Evolutionary conservation across 768 basidiomycete genomes (phyloP), one percentile per base, ranked within the genome.

Genomic region (Suillus cothurnatus): DNA sequence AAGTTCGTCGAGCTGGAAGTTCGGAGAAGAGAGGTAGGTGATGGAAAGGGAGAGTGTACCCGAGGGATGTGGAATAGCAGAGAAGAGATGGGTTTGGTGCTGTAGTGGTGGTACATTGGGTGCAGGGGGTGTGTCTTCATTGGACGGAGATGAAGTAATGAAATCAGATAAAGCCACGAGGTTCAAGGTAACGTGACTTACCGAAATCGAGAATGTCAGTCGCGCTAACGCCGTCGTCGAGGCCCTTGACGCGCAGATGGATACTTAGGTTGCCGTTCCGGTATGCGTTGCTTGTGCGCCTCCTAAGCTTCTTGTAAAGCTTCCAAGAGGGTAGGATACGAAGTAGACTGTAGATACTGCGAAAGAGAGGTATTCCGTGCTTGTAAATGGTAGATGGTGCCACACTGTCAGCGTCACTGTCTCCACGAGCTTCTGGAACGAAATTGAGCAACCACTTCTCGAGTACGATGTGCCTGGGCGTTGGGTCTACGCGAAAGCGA

Each of bases 321-420:
- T 85, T 89, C 91, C 92, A 94, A 0, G 89, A 81, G 21, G 93
- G 93, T 4, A 93, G 82, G 31, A 92, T 82, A 61, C 91, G 84
- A 55, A 94, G 81, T 50, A 94, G 76, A 61, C 87, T 88, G 80
- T 81, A 94, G 7, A 92, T 72, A 72, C 90, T 91, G 59, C 93
- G 84, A 79, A 94, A 94, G 23, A 93, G 83, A 38, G 90, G 84
- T 71, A 94, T 94, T 41, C 89, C 87, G 70, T 93, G 88, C 76
- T 94, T 94, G 84, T 94, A 94, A 62, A 93, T 88, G 15, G 89
- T 90, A 0, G 92, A 84, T 41, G 89, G 86, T 17, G 88, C 85
- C 45, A 90, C 81, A 65, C 90, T 88, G 58, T 76, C 69, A 52
- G 65, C 69, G 63, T 73, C 73, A 53, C 73, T 70, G 56, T 73